Conservation (phyloP, 306 rosid genomes). For the Inga oerstediana region DNA sequence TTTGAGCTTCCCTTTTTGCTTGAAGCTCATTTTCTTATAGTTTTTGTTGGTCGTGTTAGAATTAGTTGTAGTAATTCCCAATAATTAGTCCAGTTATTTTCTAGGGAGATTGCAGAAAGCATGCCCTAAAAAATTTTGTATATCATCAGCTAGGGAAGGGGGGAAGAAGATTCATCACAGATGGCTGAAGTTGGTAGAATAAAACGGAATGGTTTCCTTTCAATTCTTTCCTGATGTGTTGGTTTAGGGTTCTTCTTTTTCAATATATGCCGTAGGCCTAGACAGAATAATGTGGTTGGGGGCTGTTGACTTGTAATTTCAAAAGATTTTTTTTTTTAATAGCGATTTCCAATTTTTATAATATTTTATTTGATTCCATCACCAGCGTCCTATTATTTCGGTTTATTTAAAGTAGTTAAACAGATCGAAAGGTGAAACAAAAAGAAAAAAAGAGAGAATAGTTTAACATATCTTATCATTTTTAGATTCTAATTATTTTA, state of each 20-base stretch:
- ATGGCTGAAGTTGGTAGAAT: conserved; percentile 28
- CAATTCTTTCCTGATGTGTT: not conserved
- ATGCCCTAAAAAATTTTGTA: conserved; percentile 42
- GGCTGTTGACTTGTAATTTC: not conserved
- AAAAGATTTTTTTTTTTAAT: too few species aligned
- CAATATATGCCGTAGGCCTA: too few species aligned
- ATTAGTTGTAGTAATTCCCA: conserved; percentile 31
- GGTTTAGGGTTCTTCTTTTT: not conserved
- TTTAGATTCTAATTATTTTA: too few species aligned
- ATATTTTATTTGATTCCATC: too few species aligned
- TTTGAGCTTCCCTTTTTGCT: conserved; percentile 37
- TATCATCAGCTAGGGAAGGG: conserved; percentile 22
- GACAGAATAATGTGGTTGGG: not conserved
- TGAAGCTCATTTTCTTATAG: conserved; percentile 33
- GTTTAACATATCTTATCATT: too few species aligned
- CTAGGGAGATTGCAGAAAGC: conserved; percentile 16
- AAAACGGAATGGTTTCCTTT: not conserved
- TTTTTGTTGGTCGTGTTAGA: conserved; percentile 31
- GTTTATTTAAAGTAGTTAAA: too few species aligned
- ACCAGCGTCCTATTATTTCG: too few species aligned
- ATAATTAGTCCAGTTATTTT: not conserved
- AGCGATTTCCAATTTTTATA: too few species aligned
- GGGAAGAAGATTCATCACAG: not conserved
- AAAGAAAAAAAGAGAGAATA: too few species aligned
- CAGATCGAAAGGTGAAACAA: too few species aligned